Percentiles rank a stretch among this genome's conserved stretches.
Evolutionary conservation across 345 rosid genomes (phyloP).

Genomic region (Boechera divaricarpa): DNA sequence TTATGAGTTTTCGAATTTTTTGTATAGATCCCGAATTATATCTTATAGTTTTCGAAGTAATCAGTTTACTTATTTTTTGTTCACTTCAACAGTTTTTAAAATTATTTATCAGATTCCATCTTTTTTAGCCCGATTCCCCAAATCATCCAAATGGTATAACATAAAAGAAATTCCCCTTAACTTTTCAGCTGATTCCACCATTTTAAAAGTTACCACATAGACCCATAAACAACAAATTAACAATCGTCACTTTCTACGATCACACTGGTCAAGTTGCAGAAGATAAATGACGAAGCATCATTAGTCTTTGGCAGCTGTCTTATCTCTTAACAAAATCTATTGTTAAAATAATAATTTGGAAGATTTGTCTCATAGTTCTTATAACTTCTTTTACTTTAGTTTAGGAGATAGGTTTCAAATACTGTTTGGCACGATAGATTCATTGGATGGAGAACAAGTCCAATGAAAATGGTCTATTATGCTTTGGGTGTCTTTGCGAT

Average conservation of each 20-base stretch:
- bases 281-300: slow-evolving; percentile 1
- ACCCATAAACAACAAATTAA: neutral
- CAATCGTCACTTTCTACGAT: neutral
- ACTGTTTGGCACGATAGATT: neutral
- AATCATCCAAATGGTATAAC: no score
- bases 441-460: neutral
- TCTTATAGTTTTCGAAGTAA: no score
- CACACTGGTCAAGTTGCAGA: neutral
- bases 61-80: no score
- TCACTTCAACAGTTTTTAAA: no score
- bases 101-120: no score
- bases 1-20: no score
- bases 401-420: neutral
- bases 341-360: neutral
- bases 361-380: neutral
- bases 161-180: neutral
- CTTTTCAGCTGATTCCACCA: neutral
- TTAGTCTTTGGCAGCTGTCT: slow-evolving; percentile 7
- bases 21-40: no score
- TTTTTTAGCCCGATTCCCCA: no score
- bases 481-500: no score
- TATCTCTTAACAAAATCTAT: neutral
- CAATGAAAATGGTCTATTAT: neutral
- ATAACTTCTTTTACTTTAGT: neutral
- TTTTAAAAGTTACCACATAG: no score